These are phyloP conservation scores for Oxytropis ochrocephala DNA, from an alignment of 306 rosid genomes.

Conservation along the genomic window DNA sequence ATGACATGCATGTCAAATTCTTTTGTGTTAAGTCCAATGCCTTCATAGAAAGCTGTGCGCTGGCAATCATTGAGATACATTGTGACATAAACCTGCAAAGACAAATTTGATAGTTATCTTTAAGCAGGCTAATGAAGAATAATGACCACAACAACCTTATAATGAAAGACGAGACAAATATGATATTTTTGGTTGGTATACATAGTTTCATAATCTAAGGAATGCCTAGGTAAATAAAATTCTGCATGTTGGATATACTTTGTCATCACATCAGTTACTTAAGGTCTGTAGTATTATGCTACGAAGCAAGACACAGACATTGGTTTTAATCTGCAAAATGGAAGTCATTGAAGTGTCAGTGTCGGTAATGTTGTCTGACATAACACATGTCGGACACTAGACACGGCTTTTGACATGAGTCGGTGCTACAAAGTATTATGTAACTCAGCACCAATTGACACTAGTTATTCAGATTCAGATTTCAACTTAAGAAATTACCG, in stretches of 20 bases:
- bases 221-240: neutral
- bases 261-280: neutral
- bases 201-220: neutral
- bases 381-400: too few relatives aligned
- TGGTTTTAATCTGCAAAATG: neutral
- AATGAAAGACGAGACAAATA: neutral
- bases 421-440: neutral
- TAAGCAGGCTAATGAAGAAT: neutral
- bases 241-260: neutral
- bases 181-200: neutral
- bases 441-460: neutral
- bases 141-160: neutral
- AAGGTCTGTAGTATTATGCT: neutral
- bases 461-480: neutral
- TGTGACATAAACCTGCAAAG: conserved; percentile 91
- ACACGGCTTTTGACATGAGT: too few relatives aligned
- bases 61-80: conserved; percentile 99
- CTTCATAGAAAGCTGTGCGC: conserved; percentile 89
- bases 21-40: conserved; percentile 90
- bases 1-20: conserved; percentile 98
- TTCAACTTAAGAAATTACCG: conserved; percentile 43
- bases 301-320: neutral
- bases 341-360: too few relatives aligned
- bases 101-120: neutral
- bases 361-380: too few relatives aligned